phyloP scores from a whole-genome alignment of 208 protist genomes.

The Lotmaria passim region DNA sequence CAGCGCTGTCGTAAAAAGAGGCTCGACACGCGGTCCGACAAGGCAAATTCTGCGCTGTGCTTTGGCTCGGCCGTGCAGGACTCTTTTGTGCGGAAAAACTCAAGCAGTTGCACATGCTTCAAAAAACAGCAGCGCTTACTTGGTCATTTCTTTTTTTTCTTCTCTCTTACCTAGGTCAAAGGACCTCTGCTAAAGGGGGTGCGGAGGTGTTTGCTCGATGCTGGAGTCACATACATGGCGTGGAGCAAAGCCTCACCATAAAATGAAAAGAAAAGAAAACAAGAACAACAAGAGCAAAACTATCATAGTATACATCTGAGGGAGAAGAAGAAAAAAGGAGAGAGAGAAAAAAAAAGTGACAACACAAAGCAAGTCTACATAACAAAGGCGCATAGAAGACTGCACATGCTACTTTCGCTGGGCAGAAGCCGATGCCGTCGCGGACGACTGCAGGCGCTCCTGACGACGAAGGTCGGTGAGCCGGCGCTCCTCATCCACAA shows the following conservation, averaged over 20 bases:
- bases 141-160: too few species aligned
- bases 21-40: too few species aligned
- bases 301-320: neutral
- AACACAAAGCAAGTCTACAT: neutral
- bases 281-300: neutral
- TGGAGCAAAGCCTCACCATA: slow-evolving; percentile 3
- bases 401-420: neutral
- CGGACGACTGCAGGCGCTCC: slow-evolving; percentile 24
- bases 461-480: slow-evolving; percentile 49
- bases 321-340: too few species aligned
- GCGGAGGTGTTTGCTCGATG: neutral
- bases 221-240: neutral
- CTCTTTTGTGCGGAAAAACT: too few species aligned
- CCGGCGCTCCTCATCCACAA: slow-evolving; percentile 71
- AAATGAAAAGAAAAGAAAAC: neutral
- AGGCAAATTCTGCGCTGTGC: too few species aligned
- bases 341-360: neutral
- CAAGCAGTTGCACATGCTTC: too few species aligned
- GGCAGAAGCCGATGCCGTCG: neutral
- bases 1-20: too few species aligned
- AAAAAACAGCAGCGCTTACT: too few species aligned
- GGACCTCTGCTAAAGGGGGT: too few species aligned
- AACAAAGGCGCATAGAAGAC: neutral
- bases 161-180: too few species aligned
- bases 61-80: too few species aligned